Conservation (phyloP, 1,284 basidiomycete species). For the Heterobasidion irregulare region DNA sequence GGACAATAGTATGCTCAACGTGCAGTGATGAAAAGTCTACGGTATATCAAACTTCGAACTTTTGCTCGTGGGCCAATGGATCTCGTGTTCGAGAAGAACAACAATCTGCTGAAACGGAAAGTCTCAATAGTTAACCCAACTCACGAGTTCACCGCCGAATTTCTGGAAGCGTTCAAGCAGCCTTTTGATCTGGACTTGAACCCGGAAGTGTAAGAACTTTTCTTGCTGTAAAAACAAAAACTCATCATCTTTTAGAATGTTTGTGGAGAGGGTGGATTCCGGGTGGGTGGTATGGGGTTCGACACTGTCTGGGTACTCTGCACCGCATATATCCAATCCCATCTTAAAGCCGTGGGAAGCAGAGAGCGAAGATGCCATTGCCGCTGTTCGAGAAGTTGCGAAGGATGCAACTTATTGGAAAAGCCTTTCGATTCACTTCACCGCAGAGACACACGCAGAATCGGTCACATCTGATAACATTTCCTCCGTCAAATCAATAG, state of each 20-base stretch:
- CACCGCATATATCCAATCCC: slow-evolving; percentile 38
- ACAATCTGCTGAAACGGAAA: slow-evolving; percentile 52
- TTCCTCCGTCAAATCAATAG: slow-evolving; percentile 67
- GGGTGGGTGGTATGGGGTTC: slow-evolving; percentile 58
- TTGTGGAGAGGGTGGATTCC: slow-evolving; percentile 43
- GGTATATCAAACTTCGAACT: slow-evolving; percentile 77
- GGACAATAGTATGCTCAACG: slow-evolving; percentile 54
- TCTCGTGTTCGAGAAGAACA: slow-evolving; percentile 40
- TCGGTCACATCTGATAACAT: slow-evolving; percentile 57
- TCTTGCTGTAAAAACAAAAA: neutral
- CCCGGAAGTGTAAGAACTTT: slow-evolving; percentile 30
- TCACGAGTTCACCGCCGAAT: slow-evolving; percentile 46
- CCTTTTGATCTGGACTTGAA: slow-evolving; percentile 29
- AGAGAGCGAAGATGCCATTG: slow-evolving; percentile 35
- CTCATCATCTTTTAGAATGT: slow-evolving; percentile 25
- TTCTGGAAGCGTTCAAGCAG: slow-evolving; percentile 40
- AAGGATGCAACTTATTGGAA: slow-evolving; percentile 49
- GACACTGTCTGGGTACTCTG: slow-evolving; percentile 34
- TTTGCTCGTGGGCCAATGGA: slow-evolving; percentile 51
- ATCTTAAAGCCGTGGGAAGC: slow-evolving; percentile 52
- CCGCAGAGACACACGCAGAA: slow-evolving; percentile 59
- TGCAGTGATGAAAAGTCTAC: slow-evolving; percentile 55
- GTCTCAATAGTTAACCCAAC: slow-evolving; percentile 45
- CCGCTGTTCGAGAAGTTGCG: slow-evolving; percentile 36
- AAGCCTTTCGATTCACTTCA: slow-evolving; percentile 47